Percentiles rank a stretch among this genome's conserved stretches.
phyloP scores from a whole-genome alignment of 768 basidiomycete genomes.

The Kwoniella dendrophila region DNA sequence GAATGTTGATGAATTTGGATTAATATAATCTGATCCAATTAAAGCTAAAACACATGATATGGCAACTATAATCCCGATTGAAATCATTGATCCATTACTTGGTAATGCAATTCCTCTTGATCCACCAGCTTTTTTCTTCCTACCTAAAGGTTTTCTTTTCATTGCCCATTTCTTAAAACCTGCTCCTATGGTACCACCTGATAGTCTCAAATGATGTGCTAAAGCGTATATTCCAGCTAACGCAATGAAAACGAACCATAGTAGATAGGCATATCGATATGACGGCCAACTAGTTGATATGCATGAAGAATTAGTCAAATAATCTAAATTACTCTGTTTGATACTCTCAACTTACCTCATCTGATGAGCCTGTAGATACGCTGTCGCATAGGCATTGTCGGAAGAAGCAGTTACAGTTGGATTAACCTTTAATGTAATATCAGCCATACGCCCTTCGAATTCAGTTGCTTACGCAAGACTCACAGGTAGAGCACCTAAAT shows the following conservation, averaged over 20 bases:
- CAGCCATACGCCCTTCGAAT: neutral
- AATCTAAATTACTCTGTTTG: too few relatives aligned
- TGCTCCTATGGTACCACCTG: slow-evolving; percentile 59
- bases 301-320: neutral
- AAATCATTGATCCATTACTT: slow-evolving; percentile 67
- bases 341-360: slow-evolving; percentile 45
- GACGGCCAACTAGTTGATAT: slow-evolving; percentile 43
- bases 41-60: slow-evolving; percentile 61
- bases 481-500: slow-evolving; percentile 31
- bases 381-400: slow-evolving; percentile 48
- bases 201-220: slow-evolving; percentile 50
- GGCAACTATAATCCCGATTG: slow-evolving; percentile 59
- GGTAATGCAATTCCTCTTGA: slow-evolving; percentile 57
- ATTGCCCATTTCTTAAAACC: slow-evolving; percentile 62
- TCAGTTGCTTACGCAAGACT: neutral
- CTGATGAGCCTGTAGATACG: slow-evolving; percentile 53
- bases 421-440: slow-evolving; percentile 34
- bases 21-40: slow-evolving; percentile 71
- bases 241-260: slow-evolving; percentile 51
- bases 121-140: slow-evolving; percentile 27
- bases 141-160: slow-evolving; percentile 49
- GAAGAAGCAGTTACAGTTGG: slow-evolving; percentile 49
- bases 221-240: slow-evolving; percentile 46
- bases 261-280: slow-evolving; percentile 53
- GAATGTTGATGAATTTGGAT: slow-evolving; percentile 61